Evolutionary conservation across 177 flowering plant species (phyloP), one percentile per base, ranked within the genome.

Genomic region (Vitis hybrid): DNA sequence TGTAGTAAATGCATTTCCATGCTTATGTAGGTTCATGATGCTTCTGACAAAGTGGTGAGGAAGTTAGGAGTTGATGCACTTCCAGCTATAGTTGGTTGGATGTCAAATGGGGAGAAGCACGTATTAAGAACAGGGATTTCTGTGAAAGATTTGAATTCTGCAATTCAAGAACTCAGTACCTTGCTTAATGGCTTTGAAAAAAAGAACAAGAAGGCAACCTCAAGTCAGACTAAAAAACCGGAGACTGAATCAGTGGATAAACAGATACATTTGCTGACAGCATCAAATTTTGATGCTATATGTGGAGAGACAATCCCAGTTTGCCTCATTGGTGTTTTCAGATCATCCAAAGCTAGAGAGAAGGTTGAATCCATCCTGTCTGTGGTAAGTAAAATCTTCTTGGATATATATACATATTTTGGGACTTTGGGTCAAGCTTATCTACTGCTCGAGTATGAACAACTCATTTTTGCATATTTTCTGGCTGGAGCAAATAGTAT

Each of bases 61-160:
- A 82, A 69, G 56, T 66, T 92, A 39, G 97, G 90, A 10, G 86
- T 91, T 19, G 84, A 82, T 81, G 87, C 89, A 52, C 89, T 92
- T 75, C 97, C 97, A 58, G 94, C 97, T 61, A 70, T 94, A 26
- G 86, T 94, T 73, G 97, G 97, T 66, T 88, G 92, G 94, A 79
- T 88, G 31, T 81, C 91, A 66, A 90, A 91, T 76, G 97, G 97
- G 61, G 97, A 91, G 74, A 89, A 83, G 72, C 85, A 85, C 11
- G 63, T 91, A 2, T 50, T 94, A 29, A 87, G 78, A 79, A 62
- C 87, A 13, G 97, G 99, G 39, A 82, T 90, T 15, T 72, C 85
- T 67, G 92, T 92, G 48, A 92, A 91, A 76, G 91, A 91, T 77
- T 55, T 90, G 75, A 85, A 89, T 58, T 87, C 94, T 77, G 89